phyloP scores from a whole-genome alignment of 2,329 filamentous ascomycete genomes.

The Colletotrichum lini region DNA sequence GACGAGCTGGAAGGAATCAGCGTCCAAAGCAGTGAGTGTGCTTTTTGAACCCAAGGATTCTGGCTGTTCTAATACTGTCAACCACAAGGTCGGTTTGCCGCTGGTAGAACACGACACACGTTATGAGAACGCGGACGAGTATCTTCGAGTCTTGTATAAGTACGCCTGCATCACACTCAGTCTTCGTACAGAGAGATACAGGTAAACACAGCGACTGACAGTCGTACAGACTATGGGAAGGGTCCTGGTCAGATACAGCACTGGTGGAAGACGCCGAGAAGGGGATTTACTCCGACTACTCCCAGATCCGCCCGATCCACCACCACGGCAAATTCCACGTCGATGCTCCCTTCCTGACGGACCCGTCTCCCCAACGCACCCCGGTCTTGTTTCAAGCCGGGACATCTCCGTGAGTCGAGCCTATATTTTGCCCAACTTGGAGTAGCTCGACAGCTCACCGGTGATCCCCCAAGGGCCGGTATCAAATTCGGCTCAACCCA shows the following conservation, averaged over 20 bases:
- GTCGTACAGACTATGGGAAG: conserved; percentile 16
- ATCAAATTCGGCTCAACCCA: conserved; percentile 70
- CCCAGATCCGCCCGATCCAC: conserved; percentile 24
- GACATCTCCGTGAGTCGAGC: conserved; percentile 56
- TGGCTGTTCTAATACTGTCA: neutral
- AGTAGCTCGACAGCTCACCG: neutral
- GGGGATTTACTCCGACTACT: conserved; percentile 23
- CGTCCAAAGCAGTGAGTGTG: conserved; percentile 65
- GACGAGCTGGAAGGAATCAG: conserved; percentile 69
- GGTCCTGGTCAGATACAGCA: conserved; percentile 29
- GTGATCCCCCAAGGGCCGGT: conserved; percentile 57
- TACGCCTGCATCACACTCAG: conserved; percentile 51
- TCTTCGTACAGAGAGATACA: too few species aligned
- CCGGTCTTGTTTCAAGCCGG: conserved; percentile 73
- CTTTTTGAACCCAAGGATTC: accelerated
- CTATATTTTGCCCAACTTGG: too few species aligned
- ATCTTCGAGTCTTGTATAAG: conserved; percentile 74
- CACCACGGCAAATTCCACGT: conserved; percentile 32
- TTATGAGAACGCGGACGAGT: conserved; percentile 74
- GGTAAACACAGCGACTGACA: neutral
- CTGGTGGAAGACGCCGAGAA: conserved; percentile 21
- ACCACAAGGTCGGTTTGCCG: conserved; percentile 62
- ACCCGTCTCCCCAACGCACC: conserved; percentile 70
- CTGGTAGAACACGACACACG: conserved; percentile 72
- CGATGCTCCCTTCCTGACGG: conserved; percentile 30